These are phyloP conservation scores for Fusarium chaquense DNA, from an alignment of 2,329 filamentous ascomycete genomes.

Conservation along the genomic window DNA sequence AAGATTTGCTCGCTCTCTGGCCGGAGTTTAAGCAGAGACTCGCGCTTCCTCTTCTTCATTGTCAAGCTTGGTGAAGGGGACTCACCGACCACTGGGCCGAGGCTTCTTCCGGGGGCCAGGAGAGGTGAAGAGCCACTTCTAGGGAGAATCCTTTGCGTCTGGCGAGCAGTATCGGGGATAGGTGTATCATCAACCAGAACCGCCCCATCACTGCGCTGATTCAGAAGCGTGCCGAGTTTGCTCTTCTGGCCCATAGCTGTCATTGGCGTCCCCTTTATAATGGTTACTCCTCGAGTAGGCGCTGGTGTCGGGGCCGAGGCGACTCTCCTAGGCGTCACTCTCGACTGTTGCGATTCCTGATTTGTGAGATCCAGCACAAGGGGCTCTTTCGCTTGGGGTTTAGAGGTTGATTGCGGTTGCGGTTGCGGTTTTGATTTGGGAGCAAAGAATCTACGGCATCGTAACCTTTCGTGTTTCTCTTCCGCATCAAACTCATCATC, in stretches of 20 bases:
- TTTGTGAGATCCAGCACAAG: conserved; percentile 33
- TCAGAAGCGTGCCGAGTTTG: conserved; percentile 34
- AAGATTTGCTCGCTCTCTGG: conserved; percentile 70
- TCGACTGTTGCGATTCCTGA: conserved; percentile 29
- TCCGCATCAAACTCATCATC: conserved; percentile 48
- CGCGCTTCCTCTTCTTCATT: conserved; percentile 62
- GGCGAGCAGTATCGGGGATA: conserved; percentile 46
- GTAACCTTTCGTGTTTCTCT: conserved; percentile 52
- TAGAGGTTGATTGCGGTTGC: conserved; percentile 1
- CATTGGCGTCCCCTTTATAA: conserved; percentile 51
- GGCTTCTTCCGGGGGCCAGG: conserved; percentile 33
- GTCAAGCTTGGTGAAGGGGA: conserved; percentile 44
- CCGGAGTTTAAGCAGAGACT: conserved; percentile 56
- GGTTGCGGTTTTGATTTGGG: conserved; percentile 5
- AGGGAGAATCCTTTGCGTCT: conserved; percentile 29
- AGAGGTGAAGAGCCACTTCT: conserved; percentile 52
- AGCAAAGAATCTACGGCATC: conserved; percentile 49
- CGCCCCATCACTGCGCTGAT: conserved; percentile 34
- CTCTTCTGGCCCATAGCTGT: conserved; percentile 38
- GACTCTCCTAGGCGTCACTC: conserved; percentile 37
- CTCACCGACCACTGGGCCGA: conserved; percentile 20
- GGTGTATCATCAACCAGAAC: conserved; percentile 47
- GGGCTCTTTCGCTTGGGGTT: conserved; percentile 10
- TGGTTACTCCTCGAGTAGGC: conserved; percentile 6
- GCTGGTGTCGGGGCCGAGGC: conserved; percentile 33